Base-by-base conservation (phyloP, 176 grass and related monocot species). In the Avena eriantha region DNA sequence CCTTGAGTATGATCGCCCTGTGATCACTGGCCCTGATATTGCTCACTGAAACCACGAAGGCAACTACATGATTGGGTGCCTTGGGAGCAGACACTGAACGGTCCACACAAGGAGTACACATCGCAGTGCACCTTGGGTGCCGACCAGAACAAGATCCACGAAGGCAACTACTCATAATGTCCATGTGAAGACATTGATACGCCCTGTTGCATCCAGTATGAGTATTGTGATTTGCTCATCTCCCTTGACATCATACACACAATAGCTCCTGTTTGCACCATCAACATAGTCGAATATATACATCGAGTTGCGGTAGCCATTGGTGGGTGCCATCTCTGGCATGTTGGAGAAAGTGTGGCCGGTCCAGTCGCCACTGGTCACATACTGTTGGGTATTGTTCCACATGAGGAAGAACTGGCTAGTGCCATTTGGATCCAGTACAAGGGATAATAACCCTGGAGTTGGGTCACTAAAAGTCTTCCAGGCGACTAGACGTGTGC, bases 331-430 rank as follows among this genome's bases (percentile, higher is more conserved):
- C 75, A 78, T 79, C 75, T 86, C 84, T 31, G 76, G 63, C 26
- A 86, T 0, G 15, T 35, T 35, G 10, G 33, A 10, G n/a, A 86
- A 71, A 65, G 29, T 79, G 6, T 3, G 54, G 1, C 84, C 87
- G 21, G 46, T 87, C 91, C 91, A 93, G 6, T 24, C 21, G 14
- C 91, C 88, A 10, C 51, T 90, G 13, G 10, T 53, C 78, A 73
- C 80, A 19, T 89, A 92, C 33, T 26, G 19, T 1, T 48, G 55
- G 16, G 87, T 86, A n/a, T 7, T 34, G 35, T 93, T 93, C 85
- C 76, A 93, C 15, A n/a, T 10, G 19, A 78, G 10, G 24, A 87
- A 8, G 59, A 14, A 85, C 6, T 93, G 91, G 43, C 47, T 26
- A 5, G 19, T 35, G 4, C 84, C 84, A 0, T 77, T 46, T 7